Base-by-base conservation (phyloP, 768 basidiomycete genomes). In the Melanogaster broomeanus region DNA sequence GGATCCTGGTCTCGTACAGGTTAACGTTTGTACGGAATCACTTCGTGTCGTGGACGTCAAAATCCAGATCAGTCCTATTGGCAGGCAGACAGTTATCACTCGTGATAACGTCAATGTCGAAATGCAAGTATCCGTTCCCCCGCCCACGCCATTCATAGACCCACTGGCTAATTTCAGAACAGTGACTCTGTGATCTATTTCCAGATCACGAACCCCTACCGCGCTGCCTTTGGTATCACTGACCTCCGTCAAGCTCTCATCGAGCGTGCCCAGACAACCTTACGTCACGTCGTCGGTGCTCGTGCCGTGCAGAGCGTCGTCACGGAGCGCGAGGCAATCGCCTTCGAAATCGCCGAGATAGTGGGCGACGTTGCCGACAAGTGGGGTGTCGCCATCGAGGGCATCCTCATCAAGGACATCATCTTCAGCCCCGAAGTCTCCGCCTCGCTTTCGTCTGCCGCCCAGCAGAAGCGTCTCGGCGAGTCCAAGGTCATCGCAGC, bases 301-400 rank as follows among this genome's bases (percentile, higher is more conserved):
- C 88, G 93, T 21, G 86, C 89, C 1, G 90, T 98, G n/a, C 96
- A 98, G 71, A 86, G 83, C 61, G 90, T 98, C 51, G 92, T 98
- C 55, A 96, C 94, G 3, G 96, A 98, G 73, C 91, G 96, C 55
- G 96, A 98, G 63, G 93, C 89, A 37, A 93, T 97, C 57, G 95
- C 95, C 10, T 87, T 89, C 63, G 95, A 98, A 72, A 97, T 98
- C 55, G 96, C 93, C 47, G 92, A 96, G 70, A 94, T 97, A 51
- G 93, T 98, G 27, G 90, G 88, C 24, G 89, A 93, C 68, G 81
- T 93, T 39, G 90, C 90, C 15, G 91, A 92, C 73, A 92, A 92
- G 68, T 98, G 96, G 96, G 96, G 96, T 68, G 96, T 98, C 38
- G 79, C 89, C 25, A 95, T 98, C 68, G 96, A 98, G 69, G 90